Evolutionary conservation across 352 stramenopile species (phyloP).

Genomic region (Globisporangium alternatum): DNA sequence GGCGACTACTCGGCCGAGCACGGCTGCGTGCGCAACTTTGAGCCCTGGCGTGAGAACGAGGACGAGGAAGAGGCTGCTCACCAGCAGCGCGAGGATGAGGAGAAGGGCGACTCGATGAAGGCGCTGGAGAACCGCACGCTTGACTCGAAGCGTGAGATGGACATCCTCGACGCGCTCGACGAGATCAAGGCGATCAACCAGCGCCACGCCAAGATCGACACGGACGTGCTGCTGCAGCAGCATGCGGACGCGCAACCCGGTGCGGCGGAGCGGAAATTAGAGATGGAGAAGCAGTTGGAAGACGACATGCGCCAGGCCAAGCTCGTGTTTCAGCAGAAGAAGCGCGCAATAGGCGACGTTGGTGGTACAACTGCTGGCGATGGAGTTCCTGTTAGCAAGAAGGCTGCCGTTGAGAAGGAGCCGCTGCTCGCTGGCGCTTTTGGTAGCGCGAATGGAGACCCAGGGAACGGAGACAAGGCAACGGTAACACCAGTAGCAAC

Average conservation of each 20-base stretch:
- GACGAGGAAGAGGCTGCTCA: slow-evolving; percentile 67
- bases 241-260: slow-evolving; percentile 28
- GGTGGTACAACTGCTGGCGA: too few relatives aligned
- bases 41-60: slow-evolving; percentile 93
- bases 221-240: slow-evolving; percentile 69
- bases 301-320: slow-evolving; percentile 48
- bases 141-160: slow-evolving; percentile 98
- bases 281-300: slow-evolving; percentile 45
- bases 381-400: not conserved
- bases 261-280: slow-evolving; percentile 27
- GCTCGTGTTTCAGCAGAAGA: slow-evolving; percentile 53
- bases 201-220: slow-evolving; percentile 90
- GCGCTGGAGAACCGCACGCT: slow-evolving; percentile 97
- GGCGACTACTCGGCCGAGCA: slow-evolving; percentile 97
- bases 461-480: not conserved
- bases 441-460: not conserved
- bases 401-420: not conserved
- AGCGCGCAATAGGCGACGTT: slow-evolving; percentile 25
- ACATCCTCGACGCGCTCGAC: slow-evolving; percentile 97
- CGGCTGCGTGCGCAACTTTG: slow-evolving; percentile 96
- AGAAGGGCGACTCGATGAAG: slow-evolving; percentile 97
- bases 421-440: not conserved
- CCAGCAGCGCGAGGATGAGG: slow-evolving; percentile 85
- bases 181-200: slow-evolving; percentile 98
- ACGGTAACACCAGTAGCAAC: slow-evolving; percentile 13